phyloP scores from a whole-genome alignment of 345 rosid species.

The Acer negundo region DNA sequence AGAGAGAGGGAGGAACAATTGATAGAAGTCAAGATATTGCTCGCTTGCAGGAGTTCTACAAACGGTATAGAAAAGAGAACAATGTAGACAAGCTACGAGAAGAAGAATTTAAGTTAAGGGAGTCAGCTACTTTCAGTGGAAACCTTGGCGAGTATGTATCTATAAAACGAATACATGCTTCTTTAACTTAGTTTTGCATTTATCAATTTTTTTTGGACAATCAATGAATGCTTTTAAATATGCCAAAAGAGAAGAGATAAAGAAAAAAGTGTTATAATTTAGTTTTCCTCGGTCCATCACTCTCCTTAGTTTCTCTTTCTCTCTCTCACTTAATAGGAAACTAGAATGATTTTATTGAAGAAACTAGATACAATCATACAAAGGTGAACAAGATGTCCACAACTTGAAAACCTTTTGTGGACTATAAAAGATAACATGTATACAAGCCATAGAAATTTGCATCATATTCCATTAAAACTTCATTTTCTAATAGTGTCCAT shows the following conservation, averaged over 20 bases:
- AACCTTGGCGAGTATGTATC: slow-evolving; percentile 79
- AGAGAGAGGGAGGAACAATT: slow-evolving; percentile 79
- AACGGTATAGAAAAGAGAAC: slow-evolving; percentile 73
- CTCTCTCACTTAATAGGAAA: no score
- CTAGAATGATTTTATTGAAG: no score
- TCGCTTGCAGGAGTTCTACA: slow-evolving; percentile 86
- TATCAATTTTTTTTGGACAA: neutral
- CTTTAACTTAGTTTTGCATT: slow-evolving; percentile 4
- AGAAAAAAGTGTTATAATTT: neutral
- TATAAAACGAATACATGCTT: neutral
- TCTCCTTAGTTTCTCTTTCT: neutral
- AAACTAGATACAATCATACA: no score
- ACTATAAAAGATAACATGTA: no score
- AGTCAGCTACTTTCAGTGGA: slow-evolving; percentile 66
- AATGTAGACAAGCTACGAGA: slow-evolving; percentile 71
- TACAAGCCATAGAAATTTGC: no score
- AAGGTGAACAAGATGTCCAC: no score
- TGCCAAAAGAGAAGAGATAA: neutral
- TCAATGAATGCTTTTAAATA: neutral
- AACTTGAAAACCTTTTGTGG: no score
- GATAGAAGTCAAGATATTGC: slow-evolving; percentile 90
- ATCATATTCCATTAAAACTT: no score
- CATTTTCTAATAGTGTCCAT: no score
- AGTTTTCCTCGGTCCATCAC: neutral
- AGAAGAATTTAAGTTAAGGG: slow-evolving; percentile 81